Evolutionary conservation across 2,329 filamentous ascomycete species (phyloP).

Genomic region (Nigrospora sphaerica): DNA sequence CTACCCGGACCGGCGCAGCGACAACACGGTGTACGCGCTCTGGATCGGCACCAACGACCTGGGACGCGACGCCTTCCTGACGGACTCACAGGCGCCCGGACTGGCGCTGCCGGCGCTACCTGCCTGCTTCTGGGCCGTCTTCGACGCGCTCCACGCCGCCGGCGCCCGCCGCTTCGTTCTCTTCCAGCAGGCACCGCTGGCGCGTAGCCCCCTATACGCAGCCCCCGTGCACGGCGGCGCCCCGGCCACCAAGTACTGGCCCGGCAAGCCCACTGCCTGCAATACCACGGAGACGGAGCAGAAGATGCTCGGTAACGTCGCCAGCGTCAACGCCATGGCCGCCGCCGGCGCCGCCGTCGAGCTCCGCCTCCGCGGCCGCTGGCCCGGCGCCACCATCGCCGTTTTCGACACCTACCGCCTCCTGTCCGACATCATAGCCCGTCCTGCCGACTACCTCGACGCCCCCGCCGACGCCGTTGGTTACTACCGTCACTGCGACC

Average conservation of each 20-base stretch:
- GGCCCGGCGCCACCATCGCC: conserved; percentile 54
- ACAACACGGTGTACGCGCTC: conserved; percentile 64
- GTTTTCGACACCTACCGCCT: conserved; percentile 61
- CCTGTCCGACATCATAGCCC: conserved; percentile 56
- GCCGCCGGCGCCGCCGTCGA: conserved; percentile 43
- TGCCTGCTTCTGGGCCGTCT: conserved; percentile 58
- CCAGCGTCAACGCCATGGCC: conserved; percentile 40
- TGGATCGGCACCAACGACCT: conserved; percentile 83
- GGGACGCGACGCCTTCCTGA: conserved; percentile 57
- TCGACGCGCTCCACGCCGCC: conserved; percentile 56
- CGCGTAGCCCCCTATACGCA: conserved; percentile 62
- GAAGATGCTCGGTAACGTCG: conserved; percentile 44
- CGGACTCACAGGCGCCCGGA: conserved; percentile 51
- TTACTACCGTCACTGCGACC: conserved; percentile 46
- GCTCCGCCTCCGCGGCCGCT: conserved; percentile 33
- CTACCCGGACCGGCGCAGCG: conserved; percentile 35
- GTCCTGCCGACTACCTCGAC: conserved; percentile 55
- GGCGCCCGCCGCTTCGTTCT: conserved; percentile 67
- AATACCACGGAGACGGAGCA: conserved; percentile 38
- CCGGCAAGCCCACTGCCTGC: conserved; percentile 30
- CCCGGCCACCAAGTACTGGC: conserved; percentile 37
- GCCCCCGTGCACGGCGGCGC: conserved; percentile 33
- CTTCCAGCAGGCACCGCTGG: conserved; percentile 60
- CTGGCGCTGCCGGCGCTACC: conserved; percentile 59
- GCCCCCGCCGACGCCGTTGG: conserved; percentile 56